These are phyloP conservation scores for Malbranchea zuffiana DNA, from an alignment of 2,329 filamentous ascomycete species.

Conservation along the genomic window DNA sequence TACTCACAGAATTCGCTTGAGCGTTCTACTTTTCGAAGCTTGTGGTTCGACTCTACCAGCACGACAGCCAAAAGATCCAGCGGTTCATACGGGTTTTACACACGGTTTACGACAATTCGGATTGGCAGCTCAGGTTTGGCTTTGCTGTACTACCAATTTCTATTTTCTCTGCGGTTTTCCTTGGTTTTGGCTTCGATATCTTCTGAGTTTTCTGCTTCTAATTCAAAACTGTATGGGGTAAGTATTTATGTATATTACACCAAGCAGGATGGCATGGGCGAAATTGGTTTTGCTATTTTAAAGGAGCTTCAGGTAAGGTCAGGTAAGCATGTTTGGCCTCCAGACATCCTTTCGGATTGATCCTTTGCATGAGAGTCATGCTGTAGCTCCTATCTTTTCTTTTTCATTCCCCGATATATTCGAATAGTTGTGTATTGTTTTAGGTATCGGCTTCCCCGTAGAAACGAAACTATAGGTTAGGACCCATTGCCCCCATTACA, in stretches of 20 bases:
- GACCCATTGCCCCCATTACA: neutral
- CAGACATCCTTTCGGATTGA: conserved; percentile 15
- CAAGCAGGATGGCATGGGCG: conserved; percentile 10
- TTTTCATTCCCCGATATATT: conserved; percentile 1
- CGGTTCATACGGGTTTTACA: too few species aligned
- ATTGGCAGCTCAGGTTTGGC: neutral
- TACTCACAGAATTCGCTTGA: too few species aligned
- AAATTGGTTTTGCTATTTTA: conserved; percentile 9
- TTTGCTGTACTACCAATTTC: conserved; percentile 9
- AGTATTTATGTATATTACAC: conserved; percentile 34
- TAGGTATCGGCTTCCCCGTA: conserved; percentile 2
- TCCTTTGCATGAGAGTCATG: conserved; percentile 9
- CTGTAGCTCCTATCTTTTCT: conserved; percentile 8
- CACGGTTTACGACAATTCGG: too few species aligned
- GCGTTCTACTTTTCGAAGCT: too few species aligned
- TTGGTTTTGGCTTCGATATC: conserved; percentile 23
- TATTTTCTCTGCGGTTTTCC: conserved; percentile 14
- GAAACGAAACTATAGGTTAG: conserved; percentile 4
- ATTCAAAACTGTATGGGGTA: conserved; percentile 30
- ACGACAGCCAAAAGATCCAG: too few species aligned
- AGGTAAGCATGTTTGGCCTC: conserved; percentile 30
- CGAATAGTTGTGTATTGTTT: neutral
- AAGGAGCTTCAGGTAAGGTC: conserved; percentile 30
- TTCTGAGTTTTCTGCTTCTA: conserved; percentile 20
- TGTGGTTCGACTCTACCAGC: too few species aligned